Conservation (phyloP, 208 protist species). For the Phytomonas sp. region DNA sequence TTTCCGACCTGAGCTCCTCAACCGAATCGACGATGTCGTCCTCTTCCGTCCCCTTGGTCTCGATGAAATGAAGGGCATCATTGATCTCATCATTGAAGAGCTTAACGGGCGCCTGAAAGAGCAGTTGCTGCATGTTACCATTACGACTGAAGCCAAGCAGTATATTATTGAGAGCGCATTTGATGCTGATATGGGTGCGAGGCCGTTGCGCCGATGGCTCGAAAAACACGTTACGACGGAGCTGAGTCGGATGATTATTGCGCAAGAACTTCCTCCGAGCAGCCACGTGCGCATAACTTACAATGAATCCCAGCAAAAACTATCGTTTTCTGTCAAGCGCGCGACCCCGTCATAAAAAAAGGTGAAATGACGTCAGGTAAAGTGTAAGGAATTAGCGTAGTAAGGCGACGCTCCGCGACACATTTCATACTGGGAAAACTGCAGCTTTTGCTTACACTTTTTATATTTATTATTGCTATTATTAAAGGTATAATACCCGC, state of each 20-base stretch:
- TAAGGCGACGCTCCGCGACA: background rate
- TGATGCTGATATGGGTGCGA: constrained; percentile 86
- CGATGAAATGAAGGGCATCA: constrained; percentile 81
- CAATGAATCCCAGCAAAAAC: constrained; percentile 25
- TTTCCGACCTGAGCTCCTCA: constrained; percentile 97
- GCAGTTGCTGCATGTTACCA: constrained; percentile 34
- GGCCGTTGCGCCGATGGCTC: constrained; percentile 82
- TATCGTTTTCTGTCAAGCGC: constrained; percentile 58
- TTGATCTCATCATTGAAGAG: constrained; percentile 86
- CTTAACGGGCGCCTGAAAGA: constrained; percentile 65
- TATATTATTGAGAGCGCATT: constrained; percentile 63
- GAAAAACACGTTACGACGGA: constrained; percentile 87
- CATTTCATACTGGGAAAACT: background rate
- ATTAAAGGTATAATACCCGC: background rate
- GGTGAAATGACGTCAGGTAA: background rate
- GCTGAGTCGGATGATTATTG: constrained; percentile 81
- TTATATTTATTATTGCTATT: constrained; percentile 7
- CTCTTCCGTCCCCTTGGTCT: constrained; percentile 92
- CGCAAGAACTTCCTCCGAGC: constrained; percentile 61
- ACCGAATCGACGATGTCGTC: constrained; percentile 97
- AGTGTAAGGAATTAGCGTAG: background rate
- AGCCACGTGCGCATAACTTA: constrained; percentile 53
- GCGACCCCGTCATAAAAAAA: background rate
- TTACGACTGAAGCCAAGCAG: constrained; percentile 54
- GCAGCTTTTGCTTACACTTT: background rate